phyloP scores from a whole-genome alignment of 768 basidiomycete genomes.

The Lactarius sanguifluus region DNA sequence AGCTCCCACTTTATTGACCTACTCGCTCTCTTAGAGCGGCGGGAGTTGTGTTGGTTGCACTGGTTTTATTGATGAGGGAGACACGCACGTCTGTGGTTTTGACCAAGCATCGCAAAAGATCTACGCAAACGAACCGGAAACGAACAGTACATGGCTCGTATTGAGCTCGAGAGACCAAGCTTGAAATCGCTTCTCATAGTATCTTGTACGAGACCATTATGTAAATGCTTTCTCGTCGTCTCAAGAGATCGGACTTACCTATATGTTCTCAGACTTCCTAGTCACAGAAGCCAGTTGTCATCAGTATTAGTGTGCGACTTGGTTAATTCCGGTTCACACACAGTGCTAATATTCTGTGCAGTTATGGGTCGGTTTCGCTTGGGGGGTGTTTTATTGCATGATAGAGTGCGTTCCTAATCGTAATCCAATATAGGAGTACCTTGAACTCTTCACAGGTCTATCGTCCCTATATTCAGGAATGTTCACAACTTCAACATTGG shows the following conservation, averaged over 20 bases:
- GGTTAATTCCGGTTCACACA: not conserved
- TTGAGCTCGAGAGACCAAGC: constrained; percentile 61
- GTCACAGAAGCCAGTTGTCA: constrained; percentile 75
- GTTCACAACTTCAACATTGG: constrained; percentile 62
- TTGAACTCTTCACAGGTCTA: constrained; percentile 42
- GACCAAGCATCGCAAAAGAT: constrained; percentile 57
- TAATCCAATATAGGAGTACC: not conserved
- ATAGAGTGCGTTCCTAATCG: constrained; percentile 45
- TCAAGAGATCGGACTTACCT: not conserved
- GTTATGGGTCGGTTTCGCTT: constrained; percentile 73
- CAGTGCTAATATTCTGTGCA: constrained; percentile 31
- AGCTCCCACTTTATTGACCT: constrained; percentile 9
- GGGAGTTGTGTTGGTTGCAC: constrained; percentile 48
- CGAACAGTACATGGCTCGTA: constrained; percentile 55
- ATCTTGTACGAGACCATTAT: constrained; percentile 68
- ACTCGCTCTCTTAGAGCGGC: constrained; percentile 43
- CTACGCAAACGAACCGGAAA: constrained; percentile 67
- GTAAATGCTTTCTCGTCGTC: constrained; percentile 43
- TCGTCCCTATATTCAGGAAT: constrained; percentile 52
- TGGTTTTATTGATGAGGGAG: constrained; percentile 64
- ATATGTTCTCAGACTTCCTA: constrained; percentile 49
- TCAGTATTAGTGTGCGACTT: constrained; percentile 62
- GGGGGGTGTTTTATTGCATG: constrained; percentile 73
- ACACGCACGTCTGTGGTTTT: constrained; percentile 74
- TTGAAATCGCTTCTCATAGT: constrained; percentile 62